A percentile compares a stretch with the other conserved stretches of the same genome.
phyloP scores from a whole-genome alignment of 2,329 filamentous ascomycete genomes.

The Diplodia seriata region DNA sequence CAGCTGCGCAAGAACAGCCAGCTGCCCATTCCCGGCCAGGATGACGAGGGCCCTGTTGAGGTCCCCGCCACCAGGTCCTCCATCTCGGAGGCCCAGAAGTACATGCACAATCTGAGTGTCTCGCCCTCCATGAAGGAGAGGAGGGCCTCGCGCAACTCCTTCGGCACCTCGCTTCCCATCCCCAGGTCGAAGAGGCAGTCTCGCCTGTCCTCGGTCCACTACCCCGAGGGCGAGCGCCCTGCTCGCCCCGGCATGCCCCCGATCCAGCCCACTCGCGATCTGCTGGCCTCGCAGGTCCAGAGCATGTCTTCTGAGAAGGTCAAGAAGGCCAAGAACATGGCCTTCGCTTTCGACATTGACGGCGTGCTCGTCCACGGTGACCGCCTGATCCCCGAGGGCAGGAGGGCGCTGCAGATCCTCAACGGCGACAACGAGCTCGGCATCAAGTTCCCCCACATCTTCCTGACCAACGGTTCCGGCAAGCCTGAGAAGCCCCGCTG shows the following conservation, averaged over 20 bases:
- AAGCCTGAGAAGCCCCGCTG: slow-evolving; percentile 71
- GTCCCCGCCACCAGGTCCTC: slow-evolving; percentile 72
- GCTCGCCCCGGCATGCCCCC: slow-evolving; percentile 64
- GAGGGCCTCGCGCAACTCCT: slow-evolving; percentile 75
- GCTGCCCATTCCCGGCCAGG: slow-evolving; percentile 55
- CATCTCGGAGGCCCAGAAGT: slow-evolving; percentile 70
- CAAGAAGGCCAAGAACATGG: slow-evolving; percentile 76
- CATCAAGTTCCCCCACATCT: slow-evolving; percentile 78
- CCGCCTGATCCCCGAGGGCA: slow-evolving; percentile 71
- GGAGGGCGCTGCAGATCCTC: slow-evolving; percentile 71
- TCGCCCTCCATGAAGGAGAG: slow-evolving; percentile 72
- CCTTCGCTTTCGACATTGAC: slow-evolving; percentile 80
- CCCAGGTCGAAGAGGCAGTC: slow-evolving; percentile 73
- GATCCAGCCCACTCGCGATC: slow-evolving; percentile 68
- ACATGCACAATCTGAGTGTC: slow-evolving; percentile 76
- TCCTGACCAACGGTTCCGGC: slow-evolving; percentile 76
- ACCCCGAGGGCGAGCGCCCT: slow-evolving; percentile 53
- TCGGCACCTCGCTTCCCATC: slow-evolving; percentile 75
- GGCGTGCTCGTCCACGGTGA: slow-evolving; percentile 78
- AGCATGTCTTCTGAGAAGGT: slow-evolving; percentile 71
- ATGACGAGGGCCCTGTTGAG: slow-evolving; percentile 59
- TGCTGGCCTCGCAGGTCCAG: slow-evolving; percentile 74
- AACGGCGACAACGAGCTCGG: slow-evolving; percentile 79
- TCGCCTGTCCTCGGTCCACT: slow-evolving; percentile 68
- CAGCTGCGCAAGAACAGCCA: slow-evolving; percentile 40